A percentile compares a stretch with the other conserved stretches of the same genome.
Conservation (phyloP, 1,139 yeast species). For the Kurtzmaniella natalensis region DNA sequence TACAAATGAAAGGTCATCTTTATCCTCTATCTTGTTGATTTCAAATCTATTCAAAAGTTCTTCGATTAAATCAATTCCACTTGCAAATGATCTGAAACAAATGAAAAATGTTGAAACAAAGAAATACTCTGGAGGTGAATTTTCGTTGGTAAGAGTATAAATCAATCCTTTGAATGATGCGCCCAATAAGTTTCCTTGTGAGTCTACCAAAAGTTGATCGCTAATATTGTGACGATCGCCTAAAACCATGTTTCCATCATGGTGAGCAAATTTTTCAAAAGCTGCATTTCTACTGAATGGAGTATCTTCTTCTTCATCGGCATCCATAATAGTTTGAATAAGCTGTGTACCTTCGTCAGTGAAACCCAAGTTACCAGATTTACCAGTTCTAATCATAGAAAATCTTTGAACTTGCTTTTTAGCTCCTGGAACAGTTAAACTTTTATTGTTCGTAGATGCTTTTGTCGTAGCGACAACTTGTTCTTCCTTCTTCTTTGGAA, state of each 20-base stretch:
- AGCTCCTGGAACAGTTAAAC: constrained; percentile 1
- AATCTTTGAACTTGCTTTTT: constrained; percentile 33
- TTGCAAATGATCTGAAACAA: constrained; percentile 73
- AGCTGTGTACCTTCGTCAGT: constrained; percentile 59
- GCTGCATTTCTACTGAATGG: constrained; percentile 43
- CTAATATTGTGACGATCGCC: constrained; percentile 18
- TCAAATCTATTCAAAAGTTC: constrained; percentile 67
- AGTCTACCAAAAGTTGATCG: constrained; percentile 46
- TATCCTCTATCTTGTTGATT: constrained; percentile 24
- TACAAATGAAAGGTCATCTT: constrained; percentile 39
- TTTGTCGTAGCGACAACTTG: background rate
- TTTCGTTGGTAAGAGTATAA: constrained; percentile 67
- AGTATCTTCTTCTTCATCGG: constrained; percentile 34
- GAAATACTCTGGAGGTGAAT: constrained; percentile 63
- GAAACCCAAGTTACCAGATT: constrained; percentile 47
- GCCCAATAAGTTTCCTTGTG: constrained; percentile 58
- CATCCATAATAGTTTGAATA: constrained; percentile 43
- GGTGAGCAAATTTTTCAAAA: constrained; percentile 31
- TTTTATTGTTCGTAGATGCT: background rate
- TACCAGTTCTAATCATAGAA: constrained; percentile 59
- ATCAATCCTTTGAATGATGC: constrained; percentile 78
- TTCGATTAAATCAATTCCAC: constrained; percentile 65
- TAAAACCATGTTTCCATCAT: constrained; percentile 9
- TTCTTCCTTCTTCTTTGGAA: background rate
- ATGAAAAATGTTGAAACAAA: constrained; percentile 75